phyloP scores from a whole-genome alignment of 2,329 filamentous ascomycete genomes.

The Colletotrichum sp. region DNA sequence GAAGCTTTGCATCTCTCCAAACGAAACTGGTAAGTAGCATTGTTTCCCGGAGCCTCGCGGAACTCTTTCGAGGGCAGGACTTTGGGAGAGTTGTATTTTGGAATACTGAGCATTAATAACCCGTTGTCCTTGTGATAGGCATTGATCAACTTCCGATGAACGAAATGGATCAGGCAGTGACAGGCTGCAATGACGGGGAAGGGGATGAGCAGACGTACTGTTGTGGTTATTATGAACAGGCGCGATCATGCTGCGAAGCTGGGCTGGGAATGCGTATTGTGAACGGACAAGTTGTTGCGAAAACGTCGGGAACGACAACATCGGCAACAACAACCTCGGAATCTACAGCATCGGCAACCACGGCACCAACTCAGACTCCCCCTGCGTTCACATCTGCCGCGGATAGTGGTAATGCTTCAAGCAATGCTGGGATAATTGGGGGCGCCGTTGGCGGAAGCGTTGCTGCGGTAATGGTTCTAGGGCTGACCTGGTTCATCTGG shows the following conservation, averaged over 20 bases:
- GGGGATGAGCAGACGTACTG: background rate
- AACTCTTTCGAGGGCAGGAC: background rate
- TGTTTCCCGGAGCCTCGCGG: background rate
- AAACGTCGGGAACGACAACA: background rate
- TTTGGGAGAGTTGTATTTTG: background rate
- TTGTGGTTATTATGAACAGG: background rate
- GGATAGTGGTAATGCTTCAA: background rate
- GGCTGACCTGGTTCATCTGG: background rate
- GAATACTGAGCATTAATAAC: background rate
- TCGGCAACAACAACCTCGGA: background rate
- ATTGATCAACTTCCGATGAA: background rate
- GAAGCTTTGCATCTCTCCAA: constrained; percentile 18
- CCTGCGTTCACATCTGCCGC: background rate
- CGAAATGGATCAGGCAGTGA: background rate
- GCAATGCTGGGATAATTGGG: background rate
- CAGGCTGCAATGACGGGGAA: background rate
- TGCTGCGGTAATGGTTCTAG: background rate
- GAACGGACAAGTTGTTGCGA: background rate
- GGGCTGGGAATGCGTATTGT: background rate
- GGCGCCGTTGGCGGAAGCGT: background rate
- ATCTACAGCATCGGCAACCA: background rate
- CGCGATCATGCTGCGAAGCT: background rate
- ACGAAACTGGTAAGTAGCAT: background rate
- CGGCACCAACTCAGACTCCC: background rate
- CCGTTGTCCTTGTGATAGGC: background rate